Evolutionary conservation across 768 basidiomycete species (phyloP), one percentile per base, ranked within the genome.

Genomic region (Porpolomopsis calyptriformis): DNA sequence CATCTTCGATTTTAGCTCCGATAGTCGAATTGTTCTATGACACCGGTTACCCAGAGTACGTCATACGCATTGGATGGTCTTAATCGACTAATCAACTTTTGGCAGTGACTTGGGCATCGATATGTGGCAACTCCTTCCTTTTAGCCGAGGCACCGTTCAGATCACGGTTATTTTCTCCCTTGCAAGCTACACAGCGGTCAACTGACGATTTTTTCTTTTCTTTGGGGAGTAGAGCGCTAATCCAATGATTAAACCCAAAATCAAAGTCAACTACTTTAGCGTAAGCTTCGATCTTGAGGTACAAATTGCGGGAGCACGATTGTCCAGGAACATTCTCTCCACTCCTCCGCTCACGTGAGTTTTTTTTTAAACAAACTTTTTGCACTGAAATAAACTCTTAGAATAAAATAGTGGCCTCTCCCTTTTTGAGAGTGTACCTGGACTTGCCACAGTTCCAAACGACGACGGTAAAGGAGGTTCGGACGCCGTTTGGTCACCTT

Each of bases 61-160:
- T 59, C 19, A 26, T 36, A 16, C 9, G 36, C 5, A 9, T n/a
- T 29, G 35, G 16, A 18, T 11, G 14, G 9, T 27, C 19, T 42
- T 10, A 7, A 10, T 29, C 8, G 16, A 5, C 44, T 47, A 14
- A 24, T 27, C 22, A 23, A 4, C 22, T 42, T 18, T 47, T 26
- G 16, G 18, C 45, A 73, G 71, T 40, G 64, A 59, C 7, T 48
- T 76, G 12, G 75, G 75, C 1, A 67, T 77, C 41, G 62, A 66
- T 46, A 64, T 69, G 59, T 78, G 77, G 76, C 67, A 68, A 44
- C 64, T 78, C 14, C 64, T 78, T 3, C 76, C 76, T 1, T 77
- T 77, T 60, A 71, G 71, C 56, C 60, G 76, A 20, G 77, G 77
- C 5, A 66, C 54, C n/a, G 70, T 77, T 23, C 61, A 60, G 40